These are phyloP conservation scores for Alternaria longipes DNA, from an alignment of 2,329 filamentous ascomycete genomes.

Conservation along the genomic window DNA sequence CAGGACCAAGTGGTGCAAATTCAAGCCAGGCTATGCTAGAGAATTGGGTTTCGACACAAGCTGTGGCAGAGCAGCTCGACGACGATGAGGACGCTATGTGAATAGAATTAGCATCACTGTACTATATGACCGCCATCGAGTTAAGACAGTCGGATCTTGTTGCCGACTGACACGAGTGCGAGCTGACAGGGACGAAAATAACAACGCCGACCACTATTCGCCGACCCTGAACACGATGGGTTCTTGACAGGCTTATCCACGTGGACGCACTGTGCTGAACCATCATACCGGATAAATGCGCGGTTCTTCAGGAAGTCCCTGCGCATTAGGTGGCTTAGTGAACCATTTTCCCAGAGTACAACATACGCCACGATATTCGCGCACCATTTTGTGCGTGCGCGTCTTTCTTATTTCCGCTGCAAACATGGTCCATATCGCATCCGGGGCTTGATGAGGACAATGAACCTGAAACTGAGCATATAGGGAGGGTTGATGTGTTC, in stretches of 20 bases:
- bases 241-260: slow-evolving; percentile 28
- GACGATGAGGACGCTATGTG: slow-evolving; percentile 49
- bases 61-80: slow-evolving; percentile 46
- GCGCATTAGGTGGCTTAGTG: slow-evolving; percentile 21
- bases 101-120: slow-evolving; percentile 12
- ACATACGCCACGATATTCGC: slow-evolving; percentile 13
- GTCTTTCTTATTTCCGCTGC: neutral
- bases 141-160: slow-evolving; percentile 16
- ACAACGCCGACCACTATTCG: slow-evolving; percentile 10
- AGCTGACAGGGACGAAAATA: slow-evolving; percentile 27
- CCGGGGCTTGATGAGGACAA: neutral
- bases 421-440: neutral
- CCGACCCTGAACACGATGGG: slow-evolving; percentile 12
- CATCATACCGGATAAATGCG: slow-evolving; percentile 29
- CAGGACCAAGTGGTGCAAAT: slow-evolving; percentile 28
- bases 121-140: slow-evolving; percentile 5
- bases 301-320: slow-evolving; percentile 20
- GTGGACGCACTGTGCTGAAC: slow-evolving; percentile 36
- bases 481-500: neutral
- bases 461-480: slow-evolving; percentile 2
- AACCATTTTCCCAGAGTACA: slow-evolving; percentile 19
- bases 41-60: slow-evolving; percentile 56
- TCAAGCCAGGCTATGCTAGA: slow-evolving; percentile 54
- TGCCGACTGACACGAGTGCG: slow-evolving; percentile 28
- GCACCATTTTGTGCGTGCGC: neutral